Conservation (phyloP, 352 stramenopile genomes). For the Phytophthora brassicae region DNA sequence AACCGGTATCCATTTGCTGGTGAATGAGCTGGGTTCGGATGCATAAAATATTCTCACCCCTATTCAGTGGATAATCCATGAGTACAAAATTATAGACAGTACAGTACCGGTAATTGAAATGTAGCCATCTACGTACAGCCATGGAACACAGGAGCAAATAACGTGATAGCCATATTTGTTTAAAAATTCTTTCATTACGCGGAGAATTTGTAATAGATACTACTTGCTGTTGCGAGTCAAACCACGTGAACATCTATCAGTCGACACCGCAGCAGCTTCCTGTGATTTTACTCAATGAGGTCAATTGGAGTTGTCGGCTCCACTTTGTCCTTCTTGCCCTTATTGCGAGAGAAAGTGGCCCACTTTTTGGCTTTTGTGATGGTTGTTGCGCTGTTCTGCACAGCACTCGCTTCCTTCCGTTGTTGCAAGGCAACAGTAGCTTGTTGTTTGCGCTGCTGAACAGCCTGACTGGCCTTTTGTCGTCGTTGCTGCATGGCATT, state of each 20-base stretch:
- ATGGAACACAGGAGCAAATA: slow-evolving; percentile 1
- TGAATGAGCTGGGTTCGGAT: too few species aligned
- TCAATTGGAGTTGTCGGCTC: slow-evolving; percentile 27
- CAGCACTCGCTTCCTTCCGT: slow-evolving; percentile 18
- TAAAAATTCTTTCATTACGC: slow-evolving; percentile 27
- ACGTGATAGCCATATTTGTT: neutral
- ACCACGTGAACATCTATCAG: slow-evolving; percentile 17
- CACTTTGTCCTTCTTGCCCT: slow-evolving; percentile 23
- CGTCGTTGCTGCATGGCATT: slow-evolving; percentile 38
- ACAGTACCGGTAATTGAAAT: too few species aligned
- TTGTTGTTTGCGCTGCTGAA: slow-evolving; percentile 37
- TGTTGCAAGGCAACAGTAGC: slow-evolving; percentile 27
- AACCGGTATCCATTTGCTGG: too few species aligned
- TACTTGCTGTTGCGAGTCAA: slow-evolving; percentile 14
- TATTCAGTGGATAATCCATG: too few species aligned
- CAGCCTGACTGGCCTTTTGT: slow-evolving; percentile 31
- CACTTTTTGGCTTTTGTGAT: slow-evolving; percentile 41
- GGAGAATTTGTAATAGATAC: slow-evolving; percentile 36
- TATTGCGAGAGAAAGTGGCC: slow-evolving; percentile 24
- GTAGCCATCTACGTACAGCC: too few species aligned
- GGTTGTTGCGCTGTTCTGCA: slow-evolving; percentile 20
- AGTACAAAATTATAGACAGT: too few species aligned
- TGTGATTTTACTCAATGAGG: slow-evolving; percentile 24
- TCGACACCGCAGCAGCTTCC: slow-evolving; percentile 10
- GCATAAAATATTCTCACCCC: too few species aligned